A percentile compares a stretch with the other conserved stretches of the same genome.
Conservation (phyloP, 1,284 basidiomycete genomes). For the Fomes fomentarius region DNA sequence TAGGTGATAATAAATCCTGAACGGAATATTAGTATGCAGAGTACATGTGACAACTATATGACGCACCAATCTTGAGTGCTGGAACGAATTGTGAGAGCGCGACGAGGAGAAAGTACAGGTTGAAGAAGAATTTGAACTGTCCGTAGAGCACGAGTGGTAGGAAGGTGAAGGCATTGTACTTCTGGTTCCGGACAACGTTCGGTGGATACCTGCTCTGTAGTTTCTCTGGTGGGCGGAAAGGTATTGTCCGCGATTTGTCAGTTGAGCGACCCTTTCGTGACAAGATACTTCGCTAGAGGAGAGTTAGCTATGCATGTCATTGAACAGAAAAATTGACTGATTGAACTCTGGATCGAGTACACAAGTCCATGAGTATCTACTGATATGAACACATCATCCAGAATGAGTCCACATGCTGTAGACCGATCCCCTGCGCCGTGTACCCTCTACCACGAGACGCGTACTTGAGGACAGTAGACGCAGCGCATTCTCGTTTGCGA, state of each 20-base stretch:
- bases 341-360: too few relatives aligned
- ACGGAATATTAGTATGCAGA: neutral
- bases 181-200: constrained; percentile 96
- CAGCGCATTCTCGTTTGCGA: too few relatives aligned
- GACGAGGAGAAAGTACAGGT: constrained; percentile 97
- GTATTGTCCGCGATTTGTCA: constrained; percentile 78
- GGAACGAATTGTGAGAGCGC: constrained; percentile 97
- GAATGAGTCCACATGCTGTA: too few relatives aligned
- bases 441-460: too few relatives aligned
- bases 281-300: constrained; percentile 34
- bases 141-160: constrained; percentile 97
- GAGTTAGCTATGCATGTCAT: neutral
- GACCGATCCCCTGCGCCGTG: too few relatives aligned
- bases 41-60: too few relatives aligned
- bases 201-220: constrained; percentile 70
- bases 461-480: too few relatives aligned
- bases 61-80: constrained; percentile 90
- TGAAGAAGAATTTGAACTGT: constrained; percentile 99
- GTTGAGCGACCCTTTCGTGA: constrained; percentile 41
- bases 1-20: constrained; percentile 95
- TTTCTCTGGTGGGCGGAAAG: constrained; percentile 80
- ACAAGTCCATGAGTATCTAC: too few relatives aligned
- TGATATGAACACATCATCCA: too few relatives aligned
- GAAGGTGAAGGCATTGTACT: constrained; percentile 95
- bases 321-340: too few relatives aligned